These are phyloP conservation scores for Hydnomerulius pinastri DNA, from an alignment of 768 basidiomycete genomes.

Conservation along the genomic window DNA sequence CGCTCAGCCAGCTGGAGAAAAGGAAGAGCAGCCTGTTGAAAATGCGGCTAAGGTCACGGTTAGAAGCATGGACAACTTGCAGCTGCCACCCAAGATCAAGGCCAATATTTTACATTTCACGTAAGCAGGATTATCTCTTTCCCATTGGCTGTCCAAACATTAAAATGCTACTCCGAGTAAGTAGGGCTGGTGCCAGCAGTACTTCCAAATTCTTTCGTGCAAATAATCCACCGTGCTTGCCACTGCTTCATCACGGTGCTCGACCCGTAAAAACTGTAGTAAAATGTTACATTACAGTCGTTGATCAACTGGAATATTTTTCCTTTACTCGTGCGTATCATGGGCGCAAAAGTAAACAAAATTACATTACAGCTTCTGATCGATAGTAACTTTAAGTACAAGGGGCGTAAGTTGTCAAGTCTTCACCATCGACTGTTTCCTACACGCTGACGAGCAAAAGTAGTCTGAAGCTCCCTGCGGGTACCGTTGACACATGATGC, in stretches of 20 bases:
- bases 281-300: no score
- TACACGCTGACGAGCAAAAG: constrained; percentile 61
- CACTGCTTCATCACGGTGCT: no score
- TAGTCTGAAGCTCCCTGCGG: constrained; percentile 64
- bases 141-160: no score
- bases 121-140: constrained; percentile 16
- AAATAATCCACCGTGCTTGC: no score
- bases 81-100: no score
- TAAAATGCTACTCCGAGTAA: no score
- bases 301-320: no score
- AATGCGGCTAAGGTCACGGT: neutral
- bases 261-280: no score
- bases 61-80: no score
- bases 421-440: constrained; percentile 62
- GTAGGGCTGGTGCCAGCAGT: no score
- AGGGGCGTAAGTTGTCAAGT: constrained; percentile 19
- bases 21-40: neutral
- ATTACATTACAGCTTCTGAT: neutral
- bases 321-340: neutral
- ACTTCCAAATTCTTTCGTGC: no score
- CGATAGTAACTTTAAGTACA: neutral
- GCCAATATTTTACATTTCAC: constrained; percentile 17
- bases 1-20: neutral
- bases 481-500: constrained; percentile 64
- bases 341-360: neutral